Evolutionary conservation across 768 basidiomycete genomes (phyloP).

Genomic region (Gelatoporia subvermispora): DNA sequence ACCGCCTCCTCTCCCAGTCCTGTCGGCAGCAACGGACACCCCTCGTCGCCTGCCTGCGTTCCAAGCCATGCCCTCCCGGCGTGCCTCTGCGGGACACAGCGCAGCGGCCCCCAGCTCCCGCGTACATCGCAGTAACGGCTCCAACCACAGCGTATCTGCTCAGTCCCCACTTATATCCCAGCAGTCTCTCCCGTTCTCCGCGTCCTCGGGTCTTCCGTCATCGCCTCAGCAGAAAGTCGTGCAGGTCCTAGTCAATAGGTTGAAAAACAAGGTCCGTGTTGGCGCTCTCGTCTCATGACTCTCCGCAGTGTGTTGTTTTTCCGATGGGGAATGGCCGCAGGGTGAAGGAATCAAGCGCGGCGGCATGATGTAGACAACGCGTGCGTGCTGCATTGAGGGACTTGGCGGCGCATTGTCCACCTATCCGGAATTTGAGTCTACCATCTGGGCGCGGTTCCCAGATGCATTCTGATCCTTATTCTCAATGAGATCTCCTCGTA

Average conservation of each 20-base stretch:
- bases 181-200: constrained; percentile 27
- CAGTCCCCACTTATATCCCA: constrained; percentile 11
- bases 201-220: constrained; percentile 19
- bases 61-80: constrained; percentile 45
- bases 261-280: constrained; percentile 71
- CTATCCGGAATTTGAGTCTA: no score
- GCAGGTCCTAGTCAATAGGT: constrained; percentile 69
- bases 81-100: constrained; percentile 51
- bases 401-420: no score
- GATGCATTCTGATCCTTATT: no score
- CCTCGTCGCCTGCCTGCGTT: neutral
- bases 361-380: no score
- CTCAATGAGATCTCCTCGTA: no score
- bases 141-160: constrained; percentile 28
- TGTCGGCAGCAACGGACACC: no score
- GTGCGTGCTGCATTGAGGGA: no score
- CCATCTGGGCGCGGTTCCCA: no score
- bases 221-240: constrained; percentile 82
- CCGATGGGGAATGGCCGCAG: neutral
- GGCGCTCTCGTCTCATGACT: neutral
- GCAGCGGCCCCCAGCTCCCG: constrained; percentile 35
- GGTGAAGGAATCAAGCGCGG: no score
- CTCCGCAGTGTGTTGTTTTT: neutral
- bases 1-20: no score
- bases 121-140: constrained; percentile 61